Evolutionary conservation across 2,329 filamentous ascomycete genomes (phyloP).

Genomic region (Scolecobasidium constrictum): DNA sequence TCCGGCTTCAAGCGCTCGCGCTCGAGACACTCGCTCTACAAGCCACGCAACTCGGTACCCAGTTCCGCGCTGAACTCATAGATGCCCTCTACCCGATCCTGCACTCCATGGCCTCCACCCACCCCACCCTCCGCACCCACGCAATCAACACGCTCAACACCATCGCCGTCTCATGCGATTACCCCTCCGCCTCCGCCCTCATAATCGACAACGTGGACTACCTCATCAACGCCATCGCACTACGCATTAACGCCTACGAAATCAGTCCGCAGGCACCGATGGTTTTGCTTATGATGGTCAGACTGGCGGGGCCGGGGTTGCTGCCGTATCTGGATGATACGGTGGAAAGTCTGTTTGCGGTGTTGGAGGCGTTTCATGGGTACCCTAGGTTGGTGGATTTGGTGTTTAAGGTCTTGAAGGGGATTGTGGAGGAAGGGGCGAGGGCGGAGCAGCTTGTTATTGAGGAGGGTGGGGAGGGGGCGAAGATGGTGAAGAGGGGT

Average conservation of each 20-base stretch:
- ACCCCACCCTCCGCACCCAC: slow-evolving; percentile 60
- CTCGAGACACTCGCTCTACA: slow-evolving; percentile 72
- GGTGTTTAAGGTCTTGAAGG: slow-evolving; percentile 71
- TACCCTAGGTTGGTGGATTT: slow-evolving; percentile 78
- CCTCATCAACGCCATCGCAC: slow-evolving; percentile 81
- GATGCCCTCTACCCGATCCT: slow-evolving; percentile 88
- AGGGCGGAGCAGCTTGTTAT: slow-evolving; percentile 43
- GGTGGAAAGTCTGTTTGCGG: slow-evolving; percentile 80
- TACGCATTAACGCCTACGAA: slow-evolving; percentile 85
- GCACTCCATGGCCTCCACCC: slow-evolving; percentile 68
- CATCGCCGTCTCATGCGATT: slow-evolving; percentile 65
- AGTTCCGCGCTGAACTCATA: slow-evolving; percentile 76
- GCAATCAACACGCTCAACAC: slow-evolving; percentile 75
- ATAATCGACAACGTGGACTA: slow-evolving; percentile 92
- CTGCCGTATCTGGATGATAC: slow-evolving; percentile 88
- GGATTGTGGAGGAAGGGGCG: slow-evolving; percentile 73
- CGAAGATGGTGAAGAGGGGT: not conserved
- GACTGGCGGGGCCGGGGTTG: slow-evolving; percentile 67
- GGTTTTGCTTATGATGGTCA: slow-evolving; percentile 90
- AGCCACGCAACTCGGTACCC: slow-evolving; percentile 52
- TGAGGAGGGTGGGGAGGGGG: slow-evolving; percentile 17
- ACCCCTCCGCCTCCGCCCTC: slow-evolving; percentile 61
- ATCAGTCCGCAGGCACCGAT: slow-evolving; percentile 84
- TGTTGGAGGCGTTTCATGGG: slow-evolving; percentile 89
- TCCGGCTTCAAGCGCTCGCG: slow-evolving; percentile 66